These are phyloP conservation scores for Fusarium sp. DNA, from an alignment of 2,329 filamentous ascomycete genomes.

Conservation along the genomic window DNA sequence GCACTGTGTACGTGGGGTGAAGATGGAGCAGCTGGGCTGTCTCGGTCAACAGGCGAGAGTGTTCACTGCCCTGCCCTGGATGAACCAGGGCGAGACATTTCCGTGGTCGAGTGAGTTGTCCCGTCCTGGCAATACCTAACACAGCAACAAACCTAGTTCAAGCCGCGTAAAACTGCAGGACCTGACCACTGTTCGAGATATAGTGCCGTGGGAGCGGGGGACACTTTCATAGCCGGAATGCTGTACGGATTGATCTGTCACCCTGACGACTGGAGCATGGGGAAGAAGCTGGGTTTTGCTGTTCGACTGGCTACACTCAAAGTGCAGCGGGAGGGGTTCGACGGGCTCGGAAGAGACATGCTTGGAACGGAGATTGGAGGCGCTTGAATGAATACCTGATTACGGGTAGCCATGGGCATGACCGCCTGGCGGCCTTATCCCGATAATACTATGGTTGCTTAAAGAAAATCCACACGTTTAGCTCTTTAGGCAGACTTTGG, in stretches of 20 bases:
- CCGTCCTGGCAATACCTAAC: constrained; percentile 9
- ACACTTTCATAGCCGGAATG: constrained; percentile 79
- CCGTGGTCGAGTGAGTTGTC: constrained; percentile 70
- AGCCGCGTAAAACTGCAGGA: constrained; percentile 26
- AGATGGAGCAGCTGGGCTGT: constrained; percentile 53
- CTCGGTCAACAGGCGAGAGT: constrained; percentile 42
- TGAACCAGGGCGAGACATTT: constrained; percentile 49
- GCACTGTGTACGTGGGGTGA: constrained; percentile 69
- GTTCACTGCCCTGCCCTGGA: constrained; percentile 53
- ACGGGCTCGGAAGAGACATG: constrained; percentile 54
- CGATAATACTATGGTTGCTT: constrained; percentile 26
- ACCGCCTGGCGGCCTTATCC: constrained; percentile 15
- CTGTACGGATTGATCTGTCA: constrained; percentile 68
- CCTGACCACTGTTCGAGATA: constrained; percentile 38
- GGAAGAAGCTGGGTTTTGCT: constrained; percentile 65
- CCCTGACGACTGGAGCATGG: constrained; percentile 57
- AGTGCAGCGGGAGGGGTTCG: constrained; percentile 73
- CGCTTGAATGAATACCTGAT: constrained; percentile 13
- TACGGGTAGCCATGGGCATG: constrained; percentile 1
- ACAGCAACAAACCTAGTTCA: constrained; percentile 14
- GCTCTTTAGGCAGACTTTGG: constrained; percentile 7
- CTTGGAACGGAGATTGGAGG: constrained; percentile 26
- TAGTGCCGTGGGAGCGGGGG: constrained; percentile 77
- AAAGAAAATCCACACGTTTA: constrained; percentile 22
- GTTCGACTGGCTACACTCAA: constrained; percentile 74